Percentiles rank a stretch among this genome's conserved stretches.
phyloP scores from a whole-genome alignment of 163 green algal species.

The Chlamydomonas reinhardtii region DNA sequence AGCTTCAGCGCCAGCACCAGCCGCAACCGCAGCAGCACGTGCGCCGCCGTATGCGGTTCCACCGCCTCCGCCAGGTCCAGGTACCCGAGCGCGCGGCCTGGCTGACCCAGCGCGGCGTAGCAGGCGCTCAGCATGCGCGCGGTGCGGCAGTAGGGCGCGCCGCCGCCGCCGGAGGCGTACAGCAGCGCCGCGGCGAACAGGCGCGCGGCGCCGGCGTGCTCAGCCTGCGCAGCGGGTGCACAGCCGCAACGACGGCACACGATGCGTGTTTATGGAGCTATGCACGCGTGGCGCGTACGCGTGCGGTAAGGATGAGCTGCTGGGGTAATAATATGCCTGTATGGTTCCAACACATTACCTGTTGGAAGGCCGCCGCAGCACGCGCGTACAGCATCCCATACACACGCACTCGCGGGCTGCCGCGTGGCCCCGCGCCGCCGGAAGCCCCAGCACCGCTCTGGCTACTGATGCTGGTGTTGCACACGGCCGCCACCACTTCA shows the following conservation, averaged over 20 bases:
- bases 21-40: constrained; percentile 34
- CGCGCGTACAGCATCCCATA: constrained; percentile 30
- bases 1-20: background rate
- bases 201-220: background rate
- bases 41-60: constrained; percentile 14
- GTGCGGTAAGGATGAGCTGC: too few relatives aligned
- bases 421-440: too few relatives aligned
- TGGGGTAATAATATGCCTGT: too few relatives aligned
- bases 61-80: constrained; percentile 25
- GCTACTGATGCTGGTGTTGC: background rate
- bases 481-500: constrained; percentile 34
- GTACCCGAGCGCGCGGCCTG: constrained; percentile 3
- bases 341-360: background rate
- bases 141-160: constrained; percentile 40
- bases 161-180: constrained; percentile 24
- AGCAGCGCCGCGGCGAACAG: constrained; percentile 33
- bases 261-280: too few relatives aligned
- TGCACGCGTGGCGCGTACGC: too few relatives aligned
- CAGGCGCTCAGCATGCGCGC: constrained; percentile 39
- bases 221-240: background rate
- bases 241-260: too few relatives aligned
- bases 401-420: constrained; percentile 3
- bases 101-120: constrained; percentile 18
- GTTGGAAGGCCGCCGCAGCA: constrained; percentile 23
- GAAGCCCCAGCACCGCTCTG: too few relatives aligned